Percentiles rank a stretch among this genome's conserved stretches.
phyloP scores from a whole-genome alignment of 2,329 filamentous ascomycete genomes.

The Alternaria triticimaculans region DNA sequence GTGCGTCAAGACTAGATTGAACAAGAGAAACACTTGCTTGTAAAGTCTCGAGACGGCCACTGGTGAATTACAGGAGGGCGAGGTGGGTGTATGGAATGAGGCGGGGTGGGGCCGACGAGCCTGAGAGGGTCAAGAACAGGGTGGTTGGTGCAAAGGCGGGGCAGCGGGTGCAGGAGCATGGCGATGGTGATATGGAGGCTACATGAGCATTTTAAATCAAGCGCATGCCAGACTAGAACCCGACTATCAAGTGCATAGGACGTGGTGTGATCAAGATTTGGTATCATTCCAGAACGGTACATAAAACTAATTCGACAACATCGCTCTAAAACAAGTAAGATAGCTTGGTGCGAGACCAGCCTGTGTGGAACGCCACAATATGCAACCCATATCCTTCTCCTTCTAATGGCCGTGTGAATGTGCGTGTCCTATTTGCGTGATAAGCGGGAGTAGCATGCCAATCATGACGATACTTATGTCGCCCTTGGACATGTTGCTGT shows the following conservation, averaged over 20 bases:
- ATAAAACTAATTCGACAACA: not conserved
- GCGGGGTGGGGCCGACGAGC: not conserved
- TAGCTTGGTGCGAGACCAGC: not conserved
- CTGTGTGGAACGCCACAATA: conserved; percentile 15
- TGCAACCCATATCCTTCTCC: conserved; percentile 1
- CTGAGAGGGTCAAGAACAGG: not conserved
- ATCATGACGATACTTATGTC: conserved; percentile 70
- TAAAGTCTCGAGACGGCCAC: not conserved
- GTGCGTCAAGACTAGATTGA: not conserved
- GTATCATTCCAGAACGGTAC: conserved; percentile 15
- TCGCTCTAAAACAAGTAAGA: not conserved
- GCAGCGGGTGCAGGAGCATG: not conserved
- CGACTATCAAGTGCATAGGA: not conserved
- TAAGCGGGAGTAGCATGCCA: conserved; percentile 78
- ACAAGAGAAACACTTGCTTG: not conserved
- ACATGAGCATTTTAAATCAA: not conserved
- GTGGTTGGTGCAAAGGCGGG: not conserved
- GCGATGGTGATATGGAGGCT: not conserved
- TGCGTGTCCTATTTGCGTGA: conserved; percentile 76
- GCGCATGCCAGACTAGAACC: too few species aligned
- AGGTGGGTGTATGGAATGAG: not conserved
- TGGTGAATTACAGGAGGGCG: not conserved
- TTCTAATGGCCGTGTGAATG: conserved; percentile 58
- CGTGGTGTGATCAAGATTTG: not conserved
- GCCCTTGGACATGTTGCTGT: conserved; percentile 57